Conservation (phyloP, 345 rosid species). For the Populus euphratica region DNA sequence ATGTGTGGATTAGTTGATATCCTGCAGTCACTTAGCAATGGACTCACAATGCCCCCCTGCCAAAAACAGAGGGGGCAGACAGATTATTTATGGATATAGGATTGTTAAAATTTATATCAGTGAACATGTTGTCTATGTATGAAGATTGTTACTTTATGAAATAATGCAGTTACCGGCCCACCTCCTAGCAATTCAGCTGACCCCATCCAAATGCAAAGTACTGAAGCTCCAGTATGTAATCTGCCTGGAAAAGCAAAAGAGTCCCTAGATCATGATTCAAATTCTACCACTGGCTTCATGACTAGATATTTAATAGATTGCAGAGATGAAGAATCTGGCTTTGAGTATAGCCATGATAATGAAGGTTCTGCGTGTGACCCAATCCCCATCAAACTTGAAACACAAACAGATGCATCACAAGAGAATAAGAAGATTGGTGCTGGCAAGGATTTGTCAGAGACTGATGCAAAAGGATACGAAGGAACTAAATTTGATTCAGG, state of each 20-base stretch:
- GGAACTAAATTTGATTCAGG: conserved; percentile 13
- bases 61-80: neutral
- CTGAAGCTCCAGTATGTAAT: conserved; percentile 31
- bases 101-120: neutral
- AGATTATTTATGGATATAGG: neutral
- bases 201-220: conserved; percentile 13
- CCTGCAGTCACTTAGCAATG: neutral
- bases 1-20: neutral
- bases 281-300: conserved; percentile 10
- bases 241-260: conserved; percentile 19
- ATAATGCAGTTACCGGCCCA: conserved; percentile 29
- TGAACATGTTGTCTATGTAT: neutral
- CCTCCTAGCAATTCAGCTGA: conserved; percentile 19
- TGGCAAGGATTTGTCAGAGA: conserved; percentile 13
- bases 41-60: neutral
- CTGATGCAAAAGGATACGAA: conserved; percentile 15
- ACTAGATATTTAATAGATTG: conserved; percentile 6
- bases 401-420: conserved; percentile 13
- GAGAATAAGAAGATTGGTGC: conserved; percentile 15
- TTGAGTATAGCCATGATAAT: conserved; percentile 10
- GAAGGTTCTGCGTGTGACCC: conserved; percentile 16
- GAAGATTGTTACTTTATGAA: conserved; percentile 13
- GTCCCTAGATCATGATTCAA: conserved; percentile 14
- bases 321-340: conserved; percentile 21
- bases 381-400: conserved; percentile 19